phyloP scores from a whole-genome alignment of 2,329 filamentous ascomycete genomes.

The Macrophomina phaseolina region DNA sequence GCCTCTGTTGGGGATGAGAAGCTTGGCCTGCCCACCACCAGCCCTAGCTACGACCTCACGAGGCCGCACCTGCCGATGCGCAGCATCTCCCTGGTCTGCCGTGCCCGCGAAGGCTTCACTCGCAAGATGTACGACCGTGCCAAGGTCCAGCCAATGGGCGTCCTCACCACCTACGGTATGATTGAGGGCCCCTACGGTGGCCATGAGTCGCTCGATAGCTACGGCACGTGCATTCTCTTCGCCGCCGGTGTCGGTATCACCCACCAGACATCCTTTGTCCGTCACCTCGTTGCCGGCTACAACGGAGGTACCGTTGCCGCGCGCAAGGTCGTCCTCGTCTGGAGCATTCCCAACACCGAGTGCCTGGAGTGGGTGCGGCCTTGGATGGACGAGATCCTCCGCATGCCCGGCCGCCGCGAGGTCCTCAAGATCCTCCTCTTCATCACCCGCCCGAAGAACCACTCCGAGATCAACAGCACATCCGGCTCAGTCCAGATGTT shows the following conservation, averaged over 20 bases:
- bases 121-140: conserved; percentile 72
- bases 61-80: conserved; percentile 41
- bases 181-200: conserved; percentile 80
- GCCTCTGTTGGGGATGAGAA: conserved; percentile 39
- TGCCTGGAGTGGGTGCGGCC: conserved; percentile 67
- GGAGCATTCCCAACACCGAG: conserved; percentile 77
- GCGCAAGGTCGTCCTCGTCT: conserved; percentile 74
- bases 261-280: conserved; percentile 77
- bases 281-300: conserved; percentile 72
- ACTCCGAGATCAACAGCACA: conserved; percentile 60
- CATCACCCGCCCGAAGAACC: conserved; percentile 64
- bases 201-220: conserved; percentile 72
- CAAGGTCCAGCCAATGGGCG: conserved; percentile 63
- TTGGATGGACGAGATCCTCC: conserved; percentile 70
- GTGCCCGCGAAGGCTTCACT: conserved; percentile 76
- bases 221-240: conserved; percentile 79
- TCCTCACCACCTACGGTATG: conserved; percentile 67
- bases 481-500: conserved; percentile 67
- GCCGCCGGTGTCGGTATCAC: conserved; percentile 83
- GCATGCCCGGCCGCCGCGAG: conserved; percentile 63
- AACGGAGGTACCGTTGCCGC: conserved; percentile 72
- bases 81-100: conserved; percentile 72
- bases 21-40: conserved; percentile 36
- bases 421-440: conserved; percentile 66
- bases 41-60: conserved; percentile 36